phyloP scores from a whole-genome alignment of 352 stramenopile species.

The Pythium plurisporium region DNA sequence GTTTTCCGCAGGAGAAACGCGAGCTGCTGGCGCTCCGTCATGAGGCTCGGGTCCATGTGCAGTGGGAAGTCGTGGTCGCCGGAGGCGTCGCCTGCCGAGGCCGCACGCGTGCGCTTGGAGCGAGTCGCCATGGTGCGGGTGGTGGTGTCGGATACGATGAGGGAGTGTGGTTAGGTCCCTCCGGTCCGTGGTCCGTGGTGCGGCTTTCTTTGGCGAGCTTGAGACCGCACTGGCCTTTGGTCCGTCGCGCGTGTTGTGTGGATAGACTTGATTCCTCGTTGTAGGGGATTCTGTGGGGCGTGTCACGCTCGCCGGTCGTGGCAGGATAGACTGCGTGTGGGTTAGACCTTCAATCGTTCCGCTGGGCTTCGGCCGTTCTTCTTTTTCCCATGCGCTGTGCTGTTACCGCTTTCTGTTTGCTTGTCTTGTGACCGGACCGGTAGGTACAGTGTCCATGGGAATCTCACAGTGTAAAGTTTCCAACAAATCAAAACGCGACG shows the following conservation, averaged over 20 bases:
- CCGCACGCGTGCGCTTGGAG: conserved; percentile 11
- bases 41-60: conserved; percentile 54
- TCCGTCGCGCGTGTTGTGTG: background rate
- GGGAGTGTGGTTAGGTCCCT: too few species aligned
- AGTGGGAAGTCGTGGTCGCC: conserved; percentile 17
- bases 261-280: background rate
- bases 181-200: too few species aligned
- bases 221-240: too few species aligned
- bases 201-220: background rate
- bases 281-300: too few species aligned
- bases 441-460: background rate
- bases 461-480: background rate
- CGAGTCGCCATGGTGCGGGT: conserved; percentile 9
- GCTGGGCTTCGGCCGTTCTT: background rate
- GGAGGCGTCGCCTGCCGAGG: background rate
- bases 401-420: background rate
- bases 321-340: background rate
- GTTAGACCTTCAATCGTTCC: conserved; percentile 10
- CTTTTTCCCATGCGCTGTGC: conserved; percentile 6
- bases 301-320: background rate
- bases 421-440: background rate
- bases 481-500: background rate
- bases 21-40: conserved; percentile 79
- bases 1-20: conserved; percentile 71
- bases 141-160: background rate